A percentile compares a stretch with the other conserved stretches of the same genome.
phyloP scores from a whole-genome alignment of 768 basidiomycete species.

The Mycena rosella region DNA sequence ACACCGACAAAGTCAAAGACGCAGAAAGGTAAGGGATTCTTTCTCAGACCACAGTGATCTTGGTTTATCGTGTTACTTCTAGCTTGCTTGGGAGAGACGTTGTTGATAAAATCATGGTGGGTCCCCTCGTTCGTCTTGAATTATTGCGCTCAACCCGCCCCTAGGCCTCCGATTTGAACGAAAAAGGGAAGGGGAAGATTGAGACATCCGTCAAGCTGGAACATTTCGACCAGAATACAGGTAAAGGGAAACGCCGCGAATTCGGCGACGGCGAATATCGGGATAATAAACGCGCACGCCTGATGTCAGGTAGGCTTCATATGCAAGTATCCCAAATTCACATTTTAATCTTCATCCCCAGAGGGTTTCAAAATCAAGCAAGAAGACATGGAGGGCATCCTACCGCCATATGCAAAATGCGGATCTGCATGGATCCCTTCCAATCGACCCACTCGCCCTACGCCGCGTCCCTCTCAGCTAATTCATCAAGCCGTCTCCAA shows the following conservation, averaged over 20 bases:
- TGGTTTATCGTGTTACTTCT: not conserved
- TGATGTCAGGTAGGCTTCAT: constrained; percentile 10
- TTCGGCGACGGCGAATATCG: not conserved
- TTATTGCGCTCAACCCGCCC: not conserved
- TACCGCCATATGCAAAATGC: constrained; percentile 43
- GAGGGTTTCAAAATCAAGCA: constrained; percentile 28
- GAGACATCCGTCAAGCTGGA: constrained; percentile 13
- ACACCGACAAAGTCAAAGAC: constrained; percentile 45
- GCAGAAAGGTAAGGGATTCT: constrained; percentile 44
- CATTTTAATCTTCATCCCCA: constrained; percentile 16
- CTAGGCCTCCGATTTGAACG: constrained; percentile 45
- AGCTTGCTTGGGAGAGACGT: constrained; percentile 45
- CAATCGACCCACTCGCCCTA: constrained; percentile 49
- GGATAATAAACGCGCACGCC: constrained; percentile 16
- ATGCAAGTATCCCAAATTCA: not conserved
- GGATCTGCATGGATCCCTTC: constrained; percentile 57
- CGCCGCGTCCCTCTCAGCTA: constrained; percentile 48
- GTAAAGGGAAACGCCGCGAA: constrained; percentile 12
- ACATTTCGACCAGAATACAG: constrained; percentile 4
- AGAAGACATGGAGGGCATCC: constrained; percentile 26
- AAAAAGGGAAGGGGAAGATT: constrained; percentile 47
- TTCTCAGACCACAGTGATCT: not conserved
- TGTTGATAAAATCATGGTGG: constrained; percentile 45
- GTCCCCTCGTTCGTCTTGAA: not conserved
- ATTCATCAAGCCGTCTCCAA: constrained; percentile 48